Base-by-base conservation (phyloP, 305 asterid genomes). In the Fraxinus sp. region DNA sequence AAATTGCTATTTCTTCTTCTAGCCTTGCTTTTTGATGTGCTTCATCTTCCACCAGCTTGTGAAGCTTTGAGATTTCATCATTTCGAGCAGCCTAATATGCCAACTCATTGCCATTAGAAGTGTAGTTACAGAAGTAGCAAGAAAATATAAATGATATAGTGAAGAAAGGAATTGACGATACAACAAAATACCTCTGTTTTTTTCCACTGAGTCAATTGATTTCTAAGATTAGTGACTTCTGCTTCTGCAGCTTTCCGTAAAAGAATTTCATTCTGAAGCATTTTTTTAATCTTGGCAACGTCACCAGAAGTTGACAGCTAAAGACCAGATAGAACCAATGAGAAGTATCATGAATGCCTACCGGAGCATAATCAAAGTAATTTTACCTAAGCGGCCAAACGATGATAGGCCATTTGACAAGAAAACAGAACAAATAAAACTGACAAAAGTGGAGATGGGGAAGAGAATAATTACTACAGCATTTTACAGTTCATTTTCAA, bases 201-300 rank as follows among this genome's bases (percentile, higher is more conserved):
- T 87, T 89, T 89, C 88, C 91, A 89, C 70, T 90, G 93, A 77
- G 80, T 80, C 68, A 90, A 66, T 82, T 93, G 94, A 86, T 82
- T 89, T 84, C 87, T 85, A 28, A 94, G 89, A 84, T 85, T 84
- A 75, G 79, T 84, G 62, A 86, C 82, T 90, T 94, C 93, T 37
- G 89, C 92, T 88, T 93, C 98, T 30, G 93, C 95, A 80, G 92
- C 91, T 87, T 91, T 87, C 64, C 94, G 90, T 75, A 85, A 84
- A 80, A 85, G 89, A 87, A 84, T 90, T 88, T 92, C 98, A 78
- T 83, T 83, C 68, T 88, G 92, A 82, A 92, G 93, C 87, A 84
- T 86, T 74, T 86, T 85, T 84, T 88, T 91, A 81, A 89, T 80
- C 86, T 93, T 94, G 5, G 92, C 84, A 82, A 89, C 77, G 85